Percentiles rank a stretch among this genome's conserved stretches.
These are phyloP conservation scores for Trypanosoma vivax DNA, from an alignment of 208 protist species.

Conservation along the genomic window DNA sequence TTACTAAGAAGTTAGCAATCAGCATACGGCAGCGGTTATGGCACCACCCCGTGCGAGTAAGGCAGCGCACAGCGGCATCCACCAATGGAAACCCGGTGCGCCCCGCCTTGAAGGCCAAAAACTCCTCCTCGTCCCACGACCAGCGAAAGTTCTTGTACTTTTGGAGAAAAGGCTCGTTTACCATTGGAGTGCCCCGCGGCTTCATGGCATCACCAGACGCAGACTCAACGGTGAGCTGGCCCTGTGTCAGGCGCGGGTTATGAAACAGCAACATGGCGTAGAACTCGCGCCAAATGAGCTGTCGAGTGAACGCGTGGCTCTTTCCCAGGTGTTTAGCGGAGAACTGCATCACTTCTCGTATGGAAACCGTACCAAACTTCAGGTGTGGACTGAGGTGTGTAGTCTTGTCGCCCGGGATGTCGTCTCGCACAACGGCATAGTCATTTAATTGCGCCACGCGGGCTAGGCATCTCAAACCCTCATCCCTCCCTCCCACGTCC, in stretches of 20 bases:
- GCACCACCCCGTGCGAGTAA: slow-evolving; percentile 76
- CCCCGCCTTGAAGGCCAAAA: slow-evolving; percentile 67
- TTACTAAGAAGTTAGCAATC: slow-evolving; percentile 83
- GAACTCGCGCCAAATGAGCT: slow-evolving; percentile 77
- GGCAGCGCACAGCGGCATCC: slow-evolving; percentile 89
- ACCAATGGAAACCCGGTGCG: slow-evolving; percentile 88
- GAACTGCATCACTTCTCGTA: slow-evolving; percentile 50
- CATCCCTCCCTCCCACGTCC: slow-evolving; percentile 41
- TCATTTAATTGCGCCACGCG: slow-evolving; percentile 21
- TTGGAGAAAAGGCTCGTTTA: slow-evolving; percentile 56
- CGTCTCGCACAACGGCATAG: slow-evolving; percentile 40
- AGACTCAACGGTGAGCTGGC: slow-evolving; percentile 33
- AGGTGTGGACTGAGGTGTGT: slow-evolving; percentile 69
- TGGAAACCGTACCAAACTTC: slow-evolving; percentile 73
- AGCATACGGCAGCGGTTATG: slow-evolving; percentile 73
- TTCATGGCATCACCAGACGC: slow-evolving; percentile 14
- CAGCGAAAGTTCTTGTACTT: slow-evolving; percentile 55
- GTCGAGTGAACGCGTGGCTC: slow-evolving; percentile 37
- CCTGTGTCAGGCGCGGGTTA: slow-evolving; percentile 44
- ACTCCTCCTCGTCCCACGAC: slow-evolving; percentile 45
- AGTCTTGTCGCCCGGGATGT: slow-evolving; percentile 47
- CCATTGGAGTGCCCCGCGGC: not conserved
- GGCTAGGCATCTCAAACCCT: slow-evolving; percentile 29
- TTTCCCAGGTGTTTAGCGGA: slow-evolving; percentile 27
- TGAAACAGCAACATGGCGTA: slow-evolving; percentile 54